Conservation (phyloP, 257 asterid genomes). For the Plantago major region DNA sequence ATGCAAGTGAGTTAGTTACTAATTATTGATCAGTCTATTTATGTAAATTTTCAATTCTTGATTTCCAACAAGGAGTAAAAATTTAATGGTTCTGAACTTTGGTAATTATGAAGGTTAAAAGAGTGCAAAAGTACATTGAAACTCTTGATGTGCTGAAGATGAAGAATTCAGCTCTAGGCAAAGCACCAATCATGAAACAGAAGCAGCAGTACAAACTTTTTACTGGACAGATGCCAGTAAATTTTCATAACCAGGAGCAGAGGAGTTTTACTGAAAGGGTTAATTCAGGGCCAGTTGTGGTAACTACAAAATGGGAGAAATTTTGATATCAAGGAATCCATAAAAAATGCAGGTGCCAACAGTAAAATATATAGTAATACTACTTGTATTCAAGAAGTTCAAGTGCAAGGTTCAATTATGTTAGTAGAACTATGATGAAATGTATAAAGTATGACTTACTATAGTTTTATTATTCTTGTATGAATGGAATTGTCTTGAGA, state of each 20-base stretch:
- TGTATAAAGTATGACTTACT: conserved; percentile 13
- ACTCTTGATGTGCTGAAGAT: conserved; percentile 67
- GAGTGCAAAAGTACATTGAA: conserved; percentile 84
- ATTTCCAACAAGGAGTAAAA: not conserved
- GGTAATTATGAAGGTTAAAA: conserved; percentile 53
- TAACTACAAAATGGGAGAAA: conserved; percentile 80
- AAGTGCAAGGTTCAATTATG: conserved; percentile 5
- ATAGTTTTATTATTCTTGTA: conserved; percentile 10
- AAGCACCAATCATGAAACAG: not conserved
- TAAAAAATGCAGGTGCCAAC: not conserved
- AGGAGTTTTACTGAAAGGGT: conserved; percentile 28
- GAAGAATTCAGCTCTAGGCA: conserved; percentile 43
- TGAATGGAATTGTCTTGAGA: conserved; percentile 19
- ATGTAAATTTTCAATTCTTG: not conserved
- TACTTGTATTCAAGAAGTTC: conserved; percentile 18
- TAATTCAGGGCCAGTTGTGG: conserved; percentile 43
- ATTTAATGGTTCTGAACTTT: not conserved
- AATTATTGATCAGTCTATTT: not conserved
- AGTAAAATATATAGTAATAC: conserved; percentile 1
- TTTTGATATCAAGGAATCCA: conserved; percentile 31
- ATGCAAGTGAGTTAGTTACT: conserved; percentile 55
- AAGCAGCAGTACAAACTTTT: conserved; percentile 26
- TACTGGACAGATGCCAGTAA: conserved; percentile 26
- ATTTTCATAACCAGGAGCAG: conserved; percentile 31
- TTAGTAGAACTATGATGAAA: conserved; percentile 5